These are phyloP conservation scores for Ramalina intermedia DNA, from an alignment of 495 filamentous ascomycete species.

Conservation along the genomic window DNA sequence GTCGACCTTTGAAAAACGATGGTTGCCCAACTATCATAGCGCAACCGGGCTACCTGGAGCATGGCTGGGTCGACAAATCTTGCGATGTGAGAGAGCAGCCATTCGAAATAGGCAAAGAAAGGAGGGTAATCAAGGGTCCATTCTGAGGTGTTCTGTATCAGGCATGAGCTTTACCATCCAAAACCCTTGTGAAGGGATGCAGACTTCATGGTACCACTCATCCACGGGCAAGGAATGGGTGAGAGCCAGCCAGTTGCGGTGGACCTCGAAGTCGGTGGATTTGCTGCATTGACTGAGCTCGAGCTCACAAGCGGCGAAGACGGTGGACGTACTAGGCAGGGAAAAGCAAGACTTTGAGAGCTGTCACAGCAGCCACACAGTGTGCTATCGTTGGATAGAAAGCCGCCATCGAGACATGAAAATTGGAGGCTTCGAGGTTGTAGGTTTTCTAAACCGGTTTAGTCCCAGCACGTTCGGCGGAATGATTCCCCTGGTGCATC, in stretches of 20 bases:
- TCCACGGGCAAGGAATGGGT: slow-evolving; percentile 75
- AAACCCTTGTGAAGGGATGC: neutral
- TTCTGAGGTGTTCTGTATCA: slow-evolving; percentile 67
- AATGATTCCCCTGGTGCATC: no score
- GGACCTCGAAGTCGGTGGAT: slow-evolving; percentile 98
- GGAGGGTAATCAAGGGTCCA: slow-evolving; percentile 99
- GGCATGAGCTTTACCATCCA: no score
- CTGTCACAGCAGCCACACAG: slow-evolving; percentile 73
- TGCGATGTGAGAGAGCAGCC: slow-evolving; percentile 73
- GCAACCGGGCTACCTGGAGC: slow-evolving; percentile 65
- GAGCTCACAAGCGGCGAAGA: neutral
- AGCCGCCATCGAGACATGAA: slow-evolving; percentile 50
- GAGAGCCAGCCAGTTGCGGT: slow-evolving; percentile 94
- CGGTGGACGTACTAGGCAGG: slow-evolving; percentile 72
- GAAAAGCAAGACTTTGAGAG: slow-evolving; percentile 86
- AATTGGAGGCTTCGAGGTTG: neutral
- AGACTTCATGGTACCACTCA: slow-evolving; percentile 88
- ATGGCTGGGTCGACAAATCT: slow-evolving; percentile 63
- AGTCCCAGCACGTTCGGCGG: neutral
- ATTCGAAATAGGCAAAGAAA: slow-evolving; percentile 96
- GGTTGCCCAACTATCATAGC: slow-evolving; percentile 81
- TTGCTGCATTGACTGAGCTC: slow-evolving; percentile 43
- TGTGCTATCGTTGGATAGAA: slow-evolving; percentile 74
- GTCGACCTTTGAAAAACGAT: slow-evolving; percentile 82
- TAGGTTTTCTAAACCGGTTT: neutral